phyloP scores from a whole-genome alignment of 345 rosid species.

The Gossypium ekmanianum region DNA sequence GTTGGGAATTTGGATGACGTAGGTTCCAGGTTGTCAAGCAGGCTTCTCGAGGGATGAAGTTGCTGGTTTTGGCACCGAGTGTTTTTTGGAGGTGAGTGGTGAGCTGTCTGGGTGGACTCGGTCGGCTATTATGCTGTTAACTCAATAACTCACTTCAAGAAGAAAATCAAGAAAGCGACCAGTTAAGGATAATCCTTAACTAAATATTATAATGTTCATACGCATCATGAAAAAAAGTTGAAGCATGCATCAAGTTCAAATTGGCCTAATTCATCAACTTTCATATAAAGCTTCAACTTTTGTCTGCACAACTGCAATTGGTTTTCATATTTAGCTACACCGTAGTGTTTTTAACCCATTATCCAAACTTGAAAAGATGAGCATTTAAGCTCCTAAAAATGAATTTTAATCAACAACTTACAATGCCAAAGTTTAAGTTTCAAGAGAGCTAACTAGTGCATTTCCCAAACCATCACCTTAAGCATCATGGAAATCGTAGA shows the following conservation, averaged over 20 bases:
- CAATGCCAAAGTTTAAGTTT: slow-evolving; percentile 14
- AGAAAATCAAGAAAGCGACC: neutral
- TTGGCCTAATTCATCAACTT: slow-evolving; percentile 27
- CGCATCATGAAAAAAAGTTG: too few relatives aligned
- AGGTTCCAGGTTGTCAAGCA: slow-evolving; percentile 49
- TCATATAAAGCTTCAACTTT: slow-evolving; percentile 20
- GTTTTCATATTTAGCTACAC: slow-evolving; percentile 12
- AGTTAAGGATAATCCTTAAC: too few relatives aligned
- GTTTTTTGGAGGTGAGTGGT: neutral
- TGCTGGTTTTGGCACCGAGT: neutral
- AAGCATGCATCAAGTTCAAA: slow-evolving; percentile 14
- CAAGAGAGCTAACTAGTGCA: slow-evolving; percentile 19
- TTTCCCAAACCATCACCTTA: slow-evolving; percentile 20
- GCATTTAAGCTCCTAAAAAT: neutral
- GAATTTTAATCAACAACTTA: slow-evolving; percentile 4
- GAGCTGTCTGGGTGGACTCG: slow-evolving; percentile 32
- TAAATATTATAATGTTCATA: too few relatives aligned
- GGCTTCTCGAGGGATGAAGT: slow-evolving; percentile 32
- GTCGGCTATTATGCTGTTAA: slow-evolving; percentile 29
- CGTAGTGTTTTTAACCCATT: neutral
- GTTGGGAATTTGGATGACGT: slow-evolving; percentile 81
- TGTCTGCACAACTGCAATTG: slow-evolving; percentile 25
- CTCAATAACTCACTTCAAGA: neutral
- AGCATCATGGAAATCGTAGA: slow-evolving; percentile 14
- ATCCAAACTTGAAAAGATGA: neutral